phyloP scores from a whole-genome alignment of 2,329 filamentous ascomycete genomes.

The Pyrenophora tritici-repentis region DNA sequence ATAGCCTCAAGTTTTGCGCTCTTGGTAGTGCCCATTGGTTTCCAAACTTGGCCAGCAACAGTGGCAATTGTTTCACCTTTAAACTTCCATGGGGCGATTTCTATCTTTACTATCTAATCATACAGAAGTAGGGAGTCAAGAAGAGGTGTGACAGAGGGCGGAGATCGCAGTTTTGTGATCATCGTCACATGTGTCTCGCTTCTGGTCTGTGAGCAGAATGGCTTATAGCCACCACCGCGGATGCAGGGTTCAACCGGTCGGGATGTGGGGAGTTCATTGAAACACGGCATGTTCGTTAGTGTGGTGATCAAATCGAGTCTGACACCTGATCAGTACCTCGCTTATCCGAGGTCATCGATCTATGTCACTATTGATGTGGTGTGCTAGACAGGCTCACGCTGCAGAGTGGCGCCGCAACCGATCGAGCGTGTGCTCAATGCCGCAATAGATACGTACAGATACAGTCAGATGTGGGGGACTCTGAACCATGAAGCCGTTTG shows the following conservation, averaged over 20 bases:
- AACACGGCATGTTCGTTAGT: neutral
- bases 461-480: neutral
- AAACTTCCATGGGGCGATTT: constrained; percentile 4
- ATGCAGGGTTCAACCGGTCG: constrained; percentile 5
- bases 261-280: constrained; percentile 1
- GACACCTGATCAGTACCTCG: neutral
- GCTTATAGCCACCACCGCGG: constrained; percentile 5
- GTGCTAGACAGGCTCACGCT: constrained; percentile 3
- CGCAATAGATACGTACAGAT: neutral
- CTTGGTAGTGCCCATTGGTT: constrained; percentile 12
- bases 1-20: neutral
- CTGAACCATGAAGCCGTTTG: neutral
- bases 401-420: constrained; percentile 8
- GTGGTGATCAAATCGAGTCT: neutral
- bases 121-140: neutral
- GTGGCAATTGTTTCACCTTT: no score
- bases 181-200: neutral
- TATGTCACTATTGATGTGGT: neutral
- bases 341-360: constrained; percentile 3
- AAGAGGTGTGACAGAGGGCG: neutral
- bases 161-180: neutral
- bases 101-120: constrained; percentile 4
- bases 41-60: no score
- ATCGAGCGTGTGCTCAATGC: neutral
- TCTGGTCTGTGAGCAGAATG: neutral